These are phyloP conservation scores for Helotiales sp. DNA, from an alignment of 2,329 filamentous ascomycete genomes.

Conservation along the genomic window DNA sequence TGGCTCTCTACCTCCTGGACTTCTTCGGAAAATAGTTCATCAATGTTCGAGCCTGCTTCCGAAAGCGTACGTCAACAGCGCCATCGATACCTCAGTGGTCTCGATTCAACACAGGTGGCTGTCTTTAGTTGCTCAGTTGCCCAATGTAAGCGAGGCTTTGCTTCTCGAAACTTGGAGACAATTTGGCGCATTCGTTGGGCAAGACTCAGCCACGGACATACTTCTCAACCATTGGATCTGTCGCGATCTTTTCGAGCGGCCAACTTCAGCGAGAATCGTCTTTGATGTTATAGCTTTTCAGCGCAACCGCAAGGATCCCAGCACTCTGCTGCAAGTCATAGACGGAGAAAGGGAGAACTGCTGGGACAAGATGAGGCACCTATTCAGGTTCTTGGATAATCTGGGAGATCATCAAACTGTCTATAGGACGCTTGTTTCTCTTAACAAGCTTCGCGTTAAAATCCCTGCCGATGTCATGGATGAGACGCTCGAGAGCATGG, in stretches of 20 bases:
- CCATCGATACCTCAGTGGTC: background rate
- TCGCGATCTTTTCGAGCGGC: constrained; percentile 21
- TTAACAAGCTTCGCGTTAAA: constrained; percentile 18
- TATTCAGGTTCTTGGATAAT: constrained; percentile 23
- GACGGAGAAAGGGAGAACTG: constrained; percentile 21
- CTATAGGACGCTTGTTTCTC: constrained; percentile 17
- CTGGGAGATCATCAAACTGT: constrained; percentile 20
- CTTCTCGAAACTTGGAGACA: constrained; percentile 22
- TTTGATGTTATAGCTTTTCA: constrained; percentile 19
- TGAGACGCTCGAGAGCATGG: constrained; percentile 24
- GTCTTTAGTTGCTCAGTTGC: constrained; percentile 25
- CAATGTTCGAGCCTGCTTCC: constrained; percentile 15
- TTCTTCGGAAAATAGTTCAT: constrained; percentile 13
- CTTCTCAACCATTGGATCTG: constrained; percentile 35
- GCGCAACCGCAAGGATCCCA: constrained; percentile 2
- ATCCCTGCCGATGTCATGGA: constrained; percentile 20
- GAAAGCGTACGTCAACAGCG: background rate
- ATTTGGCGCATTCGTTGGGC: background rate
- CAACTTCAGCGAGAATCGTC: constrained; percentile 17
- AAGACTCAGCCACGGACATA: constrained; percentile 3
- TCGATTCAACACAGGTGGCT: constrained; percentile 30
- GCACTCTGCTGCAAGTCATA: constrained; percentile 23
- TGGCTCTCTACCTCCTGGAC: constrained; percentile 12
- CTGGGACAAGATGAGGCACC: constrained; percentile 11
- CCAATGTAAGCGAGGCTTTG: constrained; percentile 14